Evolutionary conservation across 2,329 filamentous ascomycete species (phyloP).

Genomic region (Neofusicoccum sp.): DNA sequence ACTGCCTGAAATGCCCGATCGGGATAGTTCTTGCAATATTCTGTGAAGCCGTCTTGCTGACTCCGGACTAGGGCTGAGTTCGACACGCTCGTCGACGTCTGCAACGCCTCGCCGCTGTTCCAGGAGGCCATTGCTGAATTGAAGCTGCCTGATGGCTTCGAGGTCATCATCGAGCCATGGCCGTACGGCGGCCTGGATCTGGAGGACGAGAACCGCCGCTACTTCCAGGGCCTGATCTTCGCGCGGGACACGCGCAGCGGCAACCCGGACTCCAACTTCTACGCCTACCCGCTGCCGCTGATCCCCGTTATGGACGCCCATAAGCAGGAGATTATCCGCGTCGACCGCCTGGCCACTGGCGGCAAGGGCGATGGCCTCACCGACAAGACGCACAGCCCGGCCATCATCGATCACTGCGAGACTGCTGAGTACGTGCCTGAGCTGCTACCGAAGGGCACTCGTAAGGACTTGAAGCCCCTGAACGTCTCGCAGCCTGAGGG

Average conservation of each 20-base stretch:
- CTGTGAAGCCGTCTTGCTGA: conserved; percentile 15
- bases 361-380: conserved; percentile 40
- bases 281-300: conserved; percentile 42
- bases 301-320: conserved; percentile 42
- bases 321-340: conserved; percentile 37
- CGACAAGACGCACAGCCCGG: conserved; percentile 42
- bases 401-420: conserved; percentile 52
- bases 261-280: conserved; percentile 47
- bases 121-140: conserved; percentile 55
- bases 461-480: conserved; percentile 63
- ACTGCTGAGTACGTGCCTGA: conserved; percentile 54
- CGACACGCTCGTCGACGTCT: conserved; percentile 50
- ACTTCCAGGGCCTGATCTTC: conserved; percentile 59
- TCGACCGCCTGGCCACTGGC: conserved; percentile 41
- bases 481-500: conserved; percentile 73
- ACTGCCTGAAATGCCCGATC: conserved; percentile 30
- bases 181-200: conserved; percentile 58
- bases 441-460: conserved; percentile 38
- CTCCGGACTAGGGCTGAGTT: conserved; percentile 44
- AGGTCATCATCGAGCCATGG: conserved; percentile 59
- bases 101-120: conserved; percentile 56
- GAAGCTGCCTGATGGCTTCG: conserved; percentile 57
- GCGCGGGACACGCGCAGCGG: conserved; percentile 50
- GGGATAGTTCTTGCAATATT: too few relatives aligned
- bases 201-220: conserved; percentile 51